Conservation (phyloP, 305 asterid genomes). For the Withania somnifera region DNA sequence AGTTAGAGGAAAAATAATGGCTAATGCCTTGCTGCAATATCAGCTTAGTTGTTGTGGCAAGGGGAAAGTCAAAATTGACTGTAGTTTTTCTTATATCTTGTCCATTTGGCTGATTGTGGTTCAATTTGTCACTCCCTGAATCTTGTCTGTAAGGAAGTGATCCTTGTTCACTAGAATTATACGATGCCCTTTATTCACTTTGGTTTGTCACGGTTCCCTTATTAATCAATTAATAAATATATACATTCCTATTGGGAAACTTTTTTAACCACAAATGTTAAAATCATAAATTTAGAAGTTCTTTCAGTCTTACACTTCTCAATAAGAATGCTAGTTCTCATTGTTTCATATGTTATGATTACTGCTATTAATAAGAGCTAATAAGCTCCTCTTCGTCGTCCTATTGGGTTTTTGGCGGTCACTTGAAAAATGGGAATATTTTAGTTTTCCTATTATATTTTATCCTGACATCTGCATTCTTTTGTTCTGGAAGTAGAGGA, state of each 20-base stretch:
- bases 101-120: neutral
- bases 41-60: neutral
- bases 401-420: neutral
- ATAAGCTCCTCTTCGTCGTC: neutral
- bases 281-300: neutral
- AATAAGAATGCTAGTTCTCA: neutral
- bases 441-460: neutral
- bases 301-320: neutral
- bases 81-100: neutral
- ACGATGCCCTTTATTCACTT: neutral
- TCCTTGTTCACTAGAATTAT: neutral
- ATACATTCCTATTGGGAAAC: neutral
- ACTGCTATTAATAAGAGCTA: neutral
- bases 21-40: neutral
- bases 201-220: neutral
- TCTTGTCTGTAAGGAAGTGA: neutral
- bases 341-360: neutral
- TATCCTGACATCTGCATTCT: neutral
- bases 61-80: neutral
- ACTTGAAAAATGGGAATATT: neutral
- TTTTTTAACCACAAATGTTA: neutral
- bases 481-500: no score
- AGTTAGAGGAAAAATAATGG: neutral
- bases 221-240: neutral
- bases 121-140: neutral